phyloP scores from a whole-genome alignment of 371 early-diverging fungal species.

The Apophysomyces variabilis region DNA sequence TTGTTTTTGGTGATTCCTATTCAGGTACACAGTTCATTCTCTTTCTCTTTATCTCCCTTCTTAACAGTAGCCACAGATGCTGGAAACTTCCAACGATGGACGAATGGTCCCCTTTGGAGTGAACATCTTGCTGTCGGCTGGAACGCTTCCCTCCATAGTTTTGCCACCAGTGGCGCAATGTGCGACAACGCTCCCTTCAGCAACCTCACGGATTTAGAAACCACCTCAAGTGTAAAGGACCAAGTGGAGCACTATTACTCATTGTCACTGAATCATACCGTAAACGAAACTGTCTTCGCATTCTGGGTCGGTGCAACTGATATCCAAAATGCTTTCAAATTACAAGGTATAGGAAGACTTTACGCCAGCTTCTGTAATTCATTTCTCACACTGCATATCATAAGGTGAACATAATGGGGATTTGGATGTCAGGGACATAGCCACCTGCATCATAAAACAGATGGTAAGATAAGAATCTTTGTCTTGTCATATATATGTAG shows the following conservation, averaged over 20 bases:
- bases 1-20: slow-evolving; percentile 56
- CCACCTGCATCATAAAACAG: slow-evolving; percentile 38
- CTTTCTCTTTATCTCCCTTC: not conserved
- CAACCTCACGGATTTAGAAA: slow-evolving; percentile 24
- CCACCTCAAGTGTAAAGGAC: slow-evolving; percentile 44
- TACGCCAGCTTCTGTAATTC: not conserved
- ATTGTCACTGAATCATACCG: slow-evolving; percentile 30
- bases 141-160: slow-evolving; percentile 45
- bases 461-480: slow-evolving; percentile 24
- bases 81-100: slow-evolving; percentile 42
- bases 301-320: slow-evolving; percentile 54
- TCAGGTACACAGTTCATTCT: slow-evolving; percentile 36
- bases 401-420: slow-evolving; percentile 10
- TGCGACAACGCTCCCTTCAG: slow-evolving; percentile 41
- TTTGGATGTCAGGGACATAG: slow-evolving; percentile 29
- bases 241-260: slow-evolving; percentile 48
- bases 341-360: slow-evolving; percentile 21
- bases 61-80: slow-evolving; percentile 27
- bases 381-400: not conserved
- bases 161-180: slow-evolving; percentile 50
- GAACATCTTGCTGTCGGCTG: slow-evolving; percentile 49
- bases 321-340: slow-evolving; percentile 25
- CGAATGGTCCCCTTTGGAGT: slow-evolving; percentile 52
- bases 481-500: not conserved
- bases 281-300: slow-evolving; percentile 52